Percentiles rank a stretch among this genome's conserved stretches.
phyloP scores from a whole-genome alignment of 108 stramenopile genomes.

The Nitzschia putrida region DNA sequence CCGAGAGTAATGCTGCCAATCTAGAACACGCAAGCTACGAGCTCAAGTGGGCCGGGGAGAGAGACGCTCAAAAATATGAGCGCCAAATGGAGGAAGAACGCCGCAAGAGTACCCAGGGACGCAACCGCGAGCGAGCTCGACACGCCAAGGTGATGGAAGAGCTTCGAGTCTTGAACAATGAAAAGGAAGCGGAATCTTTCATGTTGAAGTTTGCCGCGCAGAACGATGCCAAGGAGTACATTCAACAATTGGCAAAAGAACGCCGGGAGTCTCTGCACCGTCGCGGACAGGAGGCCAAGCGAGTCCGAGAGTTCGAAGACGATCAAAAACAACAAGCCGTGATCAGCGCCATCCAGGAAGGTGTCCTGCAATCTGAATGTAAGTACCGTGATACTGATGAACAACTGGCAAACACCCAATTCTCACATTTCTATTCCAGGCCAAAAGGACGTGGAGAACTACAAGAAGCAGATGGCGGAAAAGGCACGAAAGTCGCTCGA shows the following conservation, averaged over 20 bases:
- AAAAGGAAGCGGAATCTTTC: conserved; percentile 77
- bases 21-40: conserved; percentile 67
- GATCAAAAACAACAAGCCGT: conserved; percentile 46
- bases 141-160: conserved; percentile 77
- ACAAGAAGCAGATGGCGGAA: conserved; percentile 64
- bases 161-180: conserved; percentile 54
- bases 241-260: conserved; percentile 56
- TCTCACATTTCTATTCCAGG: conserved; percentile 38
- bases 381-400: conserved; percentile 30
- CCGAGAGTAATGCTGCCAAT: conserved; percentile 22
- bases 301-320: conserved; percentile 66
- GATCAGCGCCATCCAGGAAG: conserved; percentile 48
- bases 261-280: conserved; percentile 66
- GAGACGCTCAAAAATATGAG: conserved; percentile 65
- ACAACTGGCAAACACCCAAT: neutral
- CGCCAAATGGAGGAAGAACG: conserved; percentile 58
- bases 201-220: conserved; percentile 81
- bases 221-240: conserved; percentile 71
- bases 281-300: conserved; percentile 60
- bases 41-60: conserved; percentile 73
- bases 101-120: conserved; percentile 60
- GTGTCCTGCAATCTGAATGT: conserved; percentile 61
- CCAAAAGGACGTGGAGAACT: conserved; percentile 70
- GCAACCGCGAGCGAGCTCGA: conserved; percentile 63
- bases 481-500: conserved; percentile 68